Evolutionary conservation across 2,329 filamentous ascomycete genomes (phyloP).

Genomic region (Cladophialophora carrionii): DNA sequence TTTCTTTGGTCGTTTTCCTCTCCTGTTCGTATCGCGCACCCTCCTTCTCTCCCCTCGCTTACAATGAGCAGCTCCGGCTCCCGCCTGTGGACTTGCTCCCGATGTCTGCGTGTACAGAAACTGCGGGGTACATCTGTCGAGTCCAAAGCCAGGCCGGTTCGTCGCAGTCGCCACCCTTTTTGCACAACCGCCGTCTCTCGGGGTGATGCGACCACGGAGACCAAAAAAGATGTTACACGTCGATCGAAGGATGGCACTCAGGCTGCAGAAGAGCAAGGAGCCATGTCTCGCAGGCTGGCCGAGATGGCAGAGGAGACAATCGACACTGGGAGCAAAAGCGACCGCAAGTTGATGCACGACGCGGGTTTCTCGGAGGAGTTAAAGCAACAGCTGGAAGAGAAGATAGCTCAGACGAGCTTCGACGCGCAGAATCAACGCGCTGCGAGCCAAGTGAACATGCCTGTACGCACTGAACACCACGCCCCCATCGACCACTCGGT

Average conservation of each 20-base stretch:
- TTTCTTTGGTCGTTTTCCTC: background rate
- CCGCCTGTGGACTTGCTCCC: constrained; percentile 34
- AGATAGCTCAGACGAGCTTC: constrained; percentile 61
- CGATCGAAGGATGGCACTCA: background rate
- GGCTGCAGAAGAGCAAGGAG: constrained; percentile 51
- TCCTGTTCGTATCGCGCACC: constrained; percentile 8
- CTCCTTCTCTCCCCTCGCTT: background rate
- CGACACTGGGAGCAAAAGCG: constrained; percentile 58
- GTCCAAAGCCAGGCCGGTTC: background rate
- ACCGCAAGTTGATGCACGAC: constrained; percentile 61
- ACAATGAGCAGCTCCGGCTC: constrained; percentile 33
- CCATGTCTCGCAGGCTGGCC: constrained; percentile 61
- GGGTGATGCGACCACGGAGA: constrained; percentile 15
- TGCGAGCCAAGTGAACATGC: constrained; percentile 58
- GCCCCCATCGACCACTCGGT: background rate
- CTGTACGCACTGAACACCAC: constrained; percentile 44
- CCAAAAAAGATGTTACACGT: background rate
- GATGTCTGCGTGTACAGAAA: constrained; percentile 34
- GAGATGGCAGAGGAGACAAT: constrained; percentile 65
- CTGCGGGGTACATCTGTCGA: constrained; percentile 22
- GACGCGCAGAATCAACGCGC: constrained; percentile 57
- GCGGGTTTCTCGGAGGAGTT: constrained; percentile 66
- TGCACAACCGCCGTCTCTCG: constrained; percentile 12
- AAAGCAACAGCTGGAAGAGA: constrained; percentile 61
- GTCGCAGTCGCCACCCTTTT: constrained; percentile 20